Evolutionary conservation across 75 land plant species (phyloP).

Genomic region (Selaginella tamariscina): DNA sequence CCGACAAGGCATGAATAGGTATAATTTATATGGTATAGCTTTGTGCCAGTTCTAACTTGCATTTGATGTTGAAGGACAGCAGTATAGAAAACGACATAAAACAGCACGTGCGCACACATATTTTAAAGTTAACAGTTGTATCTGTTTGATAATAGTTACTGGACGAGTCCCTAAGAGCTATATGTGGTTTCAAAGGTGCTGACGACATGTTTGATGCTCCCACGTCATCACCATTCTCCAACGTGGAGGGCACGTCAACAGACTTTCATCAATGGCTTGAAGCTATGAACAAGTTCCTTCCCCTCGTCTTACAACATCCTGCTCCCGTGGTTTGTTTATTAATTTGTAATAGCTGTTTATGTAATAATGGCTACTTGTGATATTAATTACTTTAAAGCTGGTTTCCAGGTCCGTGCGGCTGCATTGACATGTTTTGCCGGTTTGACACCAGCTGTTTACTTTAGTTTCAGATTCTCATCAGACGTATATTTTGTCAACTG

Average conservation of each 20-base stretch:
- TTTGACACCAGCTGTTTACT: constrained; percentile 58
- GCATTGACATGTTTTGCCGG: constrained; percentile 96
- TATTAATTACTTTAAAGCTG: not conserved
- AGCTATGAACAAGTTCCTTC: constrained; percentile 47
- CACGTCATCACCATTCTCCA: not conserved
- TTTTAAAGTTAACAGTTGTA: no score
- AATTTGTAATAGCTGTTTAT: not conserved
- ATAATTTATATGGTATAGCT: no score
- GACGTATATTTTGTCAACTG: constrained; percentile 43
- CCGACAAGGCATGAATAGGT: no score
- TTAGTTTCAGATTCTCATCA: constrained; percentile 36
- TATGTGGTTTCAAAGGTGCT: not conserved
- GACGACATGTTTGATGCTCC: not conserved
- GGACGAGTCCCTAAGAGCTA: not conserved
- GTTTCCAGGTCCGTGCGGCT: constrained; percentile 77
- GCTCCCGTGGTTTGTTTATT: constrained; percentile 48
- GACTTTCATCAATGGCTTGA: constrained; percentile 56
- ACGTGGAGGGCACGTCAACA: no score
- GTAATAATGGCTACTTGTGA: no score
- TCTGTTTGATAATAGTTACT: not conserved
- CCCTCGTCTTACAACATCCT: constrained; percentile 36
- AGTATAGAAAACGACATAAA: not conserved
- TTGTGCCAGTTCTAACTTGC: no score
- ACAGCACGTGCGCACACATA: no score
- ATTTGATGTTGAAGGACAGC: not conserved